Base-by-base conservation (phyloP, 805 yeast genomes). In the Schwanniomyces pseudopolymorphus region DNA sequence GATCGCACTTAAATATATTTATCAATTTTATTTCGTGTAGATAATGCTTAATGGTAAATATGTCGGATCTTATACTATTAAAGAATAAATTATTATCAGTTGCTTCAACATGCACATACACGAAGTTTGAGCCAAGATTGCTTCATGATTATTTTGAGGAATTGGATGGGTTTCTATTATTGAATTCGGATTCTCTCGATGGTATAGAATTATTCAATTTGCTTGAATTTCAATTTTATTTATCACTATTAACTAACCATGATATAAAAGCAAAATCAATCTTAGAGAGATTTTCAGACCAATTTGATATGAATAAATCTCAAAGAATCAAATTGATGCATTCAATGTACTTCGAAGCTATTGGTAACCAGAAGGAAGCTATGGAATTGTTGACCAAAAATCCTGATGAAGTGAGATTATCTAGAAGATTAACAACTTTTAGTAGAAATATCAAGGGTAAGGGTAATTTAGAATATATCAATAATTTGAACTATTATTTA, bases 251-350 rank as follows among this genome's bases (percentile, higher is more conserved):
- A 40, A 65, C 85, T n/a, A 72, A 79, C 42, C 77, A 81, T 47
- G 96, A 89, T 58, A 66, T 73, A 2, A 89, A 83, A 51, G 96
- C 97, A 9, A 80, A 84, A 54, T 65, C 78, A 9, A 69, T 81
- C 50, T 74, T 89, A 47, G 87, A 85, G 47, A 69, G 81, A 39
- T 60, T 91, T 13, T 61, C 78, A 28, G 97, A 91, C 58, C 79
- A 80, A 58, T 83, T 90, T 59, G 82, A 77, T 10, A 53, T 55
- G 33, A 62, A 63, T 16, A 65, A 70, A 19, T 74, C 86, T 19
- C 83, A 83, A 54, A 70, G 89, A 47, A 65, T 87, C 37, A 74
- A 75, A 19, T 61, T 80, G 9, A 67, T 87, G 55, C 76, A 76
- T 46, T 74, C 85, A 27, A 66, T 80, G 40, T 83, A 78, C 52